Evolutionary conservation across 176 grass and related monocot species (phyloP), one percentile per base, ranked within the genome.

Genomic region (Zoysia pacifica): DNA sequence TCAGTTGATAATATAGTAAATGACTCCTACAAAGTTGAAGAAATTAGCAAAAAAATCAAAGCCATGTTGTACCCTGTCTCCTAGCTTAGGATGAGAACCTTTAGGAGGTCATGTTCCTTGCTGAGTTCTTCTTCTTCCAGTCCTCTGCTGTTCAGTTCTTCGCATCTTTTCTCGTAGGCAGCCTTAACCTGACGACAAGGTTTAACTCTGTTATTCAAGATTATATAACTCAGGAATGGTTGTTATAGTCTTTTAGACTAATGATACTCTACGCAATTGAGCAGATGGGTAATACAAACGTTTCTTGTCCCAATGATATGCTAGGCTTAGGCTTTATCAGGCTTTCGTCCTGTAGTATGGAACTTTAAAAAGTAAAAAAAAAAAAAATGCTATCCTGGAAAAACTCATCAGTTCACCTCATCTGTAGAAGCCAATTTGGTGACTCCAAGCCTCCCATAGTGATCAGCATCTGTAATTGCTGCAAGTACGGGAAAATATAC

Each of bases 381-480:
- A 11, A n/a, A 40, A 3, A 15, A 48, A 67, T 43, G 16, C 16
- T 59, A 2, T 20, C 51, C 51, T 5, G 47, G 42, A 35, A 54
- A 36, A 3, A 28, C 28, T 28, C 28, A 28, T 70, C 48, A 44
- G 5, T 71, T 58, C 80, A 94, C 94, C 86, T 94, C 82, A 48
- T 93, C 83, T 36, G 81, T 85, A 65, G 90, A 85, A 79, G 90
- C 87, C 16, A 68, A 73, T 73, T 63, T 97, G 18, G 72, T 65
- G 73, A 94, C 72, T 77, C 92, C 90, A 70, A 94, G 92, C 71
- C 83, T 93, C 37, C 87, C 92, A 84, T 97, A 97, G 83, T 94
- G 90, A 91, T 94, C 95, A 36, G 55, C 87, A 72, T 97, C 81
- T 19, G 95, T 97, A 85, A 97, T 97, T 51, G 89, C 95, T 97